phyloP scores from a whole-genome alignment of 306 rosid genomes.

The Gastrolobium villosum region DNA sequence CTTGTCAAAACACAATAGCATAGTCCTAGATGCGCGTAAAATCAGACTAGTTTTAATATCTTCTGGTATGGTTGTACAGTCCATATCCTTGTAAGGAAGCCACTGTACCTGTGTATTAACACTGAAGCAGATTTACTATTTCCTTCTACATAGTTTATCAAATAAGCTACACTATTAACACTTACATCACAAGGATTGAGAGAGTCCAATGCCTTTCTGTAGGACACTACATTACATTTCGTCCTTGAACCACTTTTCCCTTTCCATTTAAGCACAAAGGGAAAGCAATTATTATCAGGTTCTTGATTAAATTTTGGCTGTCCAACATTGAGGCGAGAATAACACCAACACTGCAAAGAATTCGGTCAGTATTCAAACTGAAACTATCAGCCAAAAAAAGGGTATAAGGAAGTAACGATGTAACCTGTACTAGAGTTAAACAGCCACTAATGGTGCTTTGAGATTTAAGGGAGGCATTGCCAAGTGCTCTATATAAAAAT shows the following conservation, averaged over 20 bases:
- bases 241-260: slow-evolving; percentile 80
- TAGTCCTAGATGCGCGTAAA: slow-evolving; percentile 72
- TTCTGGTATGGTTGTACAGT: slow-evolving; percentile 66
- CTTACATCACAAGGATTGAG: slow-evolving; percentile 79
- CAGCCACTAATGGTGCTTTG: slow-evolving; percentile 92
- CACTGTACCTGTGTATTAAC: slow-evolving; percentile 69
- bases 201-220: slow-evolving; percentile 86
- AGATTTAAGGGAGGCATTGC: slow-evolving; percentile 87
- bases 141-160: slow-evolving; percentile 17
- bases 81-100: slow-evolving; percentile 81
- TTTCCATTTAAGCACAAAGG: slow-evolving; percentile 84
- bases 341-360: slow-evolving; percentile 78
- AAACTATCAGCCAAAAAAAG: slow-evolving; percentile 22
- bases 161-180: slow-evolving; percentile 32
- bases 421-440: slow-evolving; percentile 84
- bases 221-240: slow-evolving; percentile 69
- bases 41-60: slow-evolving; percentile 58
- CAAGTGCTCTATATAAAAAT: slow-evolving; percentile 89
- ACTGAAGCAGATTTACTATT: slow-evolving; percentile 42
- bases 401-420: slow-evolving; percentile 22
- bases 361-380: slow-evolving; percentile 32
- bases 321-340: slow-evolving; percentile 80
- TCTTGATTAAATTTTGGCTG: slow-evolving; percentile 82
- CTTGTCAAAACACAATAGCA: slow-evolving; percentile 83
- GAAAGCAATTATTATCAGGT: slow-evolving; percentile 63